Conservation (phyloP, 2,329 filamentous ascomycete genomes). For the Hymenoscyphus fraxineus region DNA sequence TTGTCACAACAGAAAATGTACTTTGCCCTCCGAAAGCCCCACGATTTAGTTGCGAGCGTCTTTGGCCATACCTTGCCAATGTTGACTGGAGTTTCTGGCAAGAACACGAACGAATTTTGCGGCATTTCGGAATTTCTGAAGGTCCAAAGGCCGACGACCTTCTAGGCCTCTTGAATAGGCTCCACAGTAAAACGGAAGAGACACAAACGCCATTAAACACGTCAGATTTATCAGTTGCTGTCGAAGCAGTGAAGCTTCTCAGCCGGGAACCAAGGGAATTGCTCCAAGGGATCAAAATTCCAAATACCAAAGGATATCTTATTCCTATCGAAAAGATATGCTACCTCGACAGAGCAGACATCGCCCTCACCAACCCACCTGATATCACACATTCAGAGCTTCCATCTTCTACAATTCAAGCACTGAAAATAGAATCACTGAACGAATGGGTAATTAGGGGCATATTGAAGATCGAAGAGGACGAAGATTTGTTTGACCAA, state of each 20-base stretch:
- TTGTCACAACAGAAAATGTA: slow-evolving; percentile 19
- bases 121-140: slow-evolving; percentile 21
- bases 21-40: slow-evolving; percentile 15
- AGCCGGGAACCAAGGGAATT: slow-evolving; percentile 12
- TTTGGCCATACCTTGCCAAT: slow-evolving; percentile 26
- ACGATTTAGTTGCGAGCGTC: slow-evolving; percentile 7
- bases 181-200: slow-evolving; percentile 13
- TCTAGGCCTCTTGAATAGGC: slow-evolving; percentile 20
- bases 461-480: slow-evolving; percentile 27
- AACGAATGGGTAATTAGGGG: slow-evolving; percentile 23
- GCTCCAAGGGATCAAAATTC: slow-evolving; percentile 22
- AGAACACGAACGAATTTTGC: slow-evolving; percentile 20
- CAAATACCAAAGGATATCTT: slow-evolving; percentile 20
- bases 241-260: slow-evolving; percentile 28
- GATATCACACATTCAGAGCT: slow-evolving; percentile 26
- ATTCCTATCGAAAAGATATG: slow-evolving; percentile 21
- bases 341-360: slow-evolving; percentile 19
- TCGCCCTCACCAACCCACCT: slow-evolving; percentile 13
- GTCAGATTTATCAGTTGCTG: slow-evolving; percentile 23
- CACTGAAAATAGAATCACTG: slow-evolving; percentile 23
- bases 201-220: slow-evolving; percentile 20
- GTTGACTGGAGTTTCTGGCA: slow-evolving; percentile 25
- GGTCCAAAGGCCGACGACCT: slow-evolving; percentile 23
- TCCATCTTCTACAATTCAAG: slow-evolving; percentile 9
- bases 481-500: slow-evolving; percentile 28